A percentile compares a stretch with the other conserved stretches of the same genome.
These are phyloP conservation scores for Parietaria judaica DNA, from an alignment of 306 rosid genomes.

Conservation along the genomic window DNA sequence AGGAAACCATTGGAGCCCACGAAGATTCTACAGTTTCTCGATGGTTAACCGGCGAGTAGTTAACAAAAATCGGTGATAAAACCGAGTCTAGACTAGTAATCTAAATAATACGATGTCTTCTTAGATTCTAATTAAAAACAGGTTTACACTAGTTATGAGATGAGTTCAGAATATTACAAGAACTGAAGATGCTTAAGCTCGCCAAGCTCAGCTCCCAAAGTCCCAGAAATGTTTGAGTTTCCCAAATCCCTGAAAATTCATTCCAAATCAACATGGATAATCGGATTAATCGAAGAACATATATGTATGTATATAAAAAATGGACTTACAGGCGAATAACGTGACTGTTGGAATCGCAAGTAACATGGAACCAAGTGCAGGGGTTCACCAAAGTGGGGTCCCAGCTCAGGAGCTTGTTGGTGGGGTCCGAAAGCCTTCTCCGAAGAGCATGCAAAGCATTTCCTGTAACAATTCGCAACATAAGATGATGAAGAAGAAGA, in stretches of 20 bases:
- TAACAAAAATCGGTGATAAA: background rate
- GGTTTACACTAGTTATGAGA: too few relatives aligned
- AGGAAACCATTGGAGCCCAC: background rate
- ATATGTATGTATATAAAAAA: background rate
- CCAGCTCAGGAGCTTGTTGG: slow-evolving; percentile 88
- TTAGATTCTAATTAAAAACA: too few relatives aligned
- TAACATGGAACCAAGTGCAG: slow-evolving; percentile 97
- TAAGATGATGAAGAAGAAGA: slow-evolving; percentile 14
- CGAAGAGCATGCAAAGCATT: slow-evolving; percentile 76
- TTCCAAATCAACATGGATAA: slow-evolving; percentile 10
- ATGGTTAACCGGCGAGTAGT: background rate
- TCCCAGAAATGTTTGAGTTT: slow-evolving; percentile 75
- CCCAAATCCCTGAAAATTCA: slow-evolving; percentile 85
- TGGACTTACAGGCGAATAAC: slow-evolving; percentile 73
- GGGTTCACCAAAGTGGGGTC: slow-evolving; percentile 99
- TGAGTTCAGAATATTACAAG: slow-evolving; percentile 40
- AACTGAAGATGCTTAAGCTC: slow-evolving; percentile 68
- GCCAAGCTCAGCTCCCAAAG: slow-evolving; percentile 79
- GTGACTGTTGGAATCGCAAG: slow-evolving; percentile 65
- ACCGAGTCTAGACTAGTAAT: background rate
- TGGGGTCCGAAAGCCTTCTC: slow-evolving; percentile 62
- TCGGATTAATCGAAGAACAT: background rate
- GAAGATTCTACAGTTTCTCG: background rate
- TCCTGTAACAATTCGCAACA: slow-evolving; percentile 32
- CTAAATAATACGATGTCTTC: too few relatives aligned